Conservation (phyloP, 2,329 filamentous ascomycete species). For the Helicocarpus griseus region DNA sequence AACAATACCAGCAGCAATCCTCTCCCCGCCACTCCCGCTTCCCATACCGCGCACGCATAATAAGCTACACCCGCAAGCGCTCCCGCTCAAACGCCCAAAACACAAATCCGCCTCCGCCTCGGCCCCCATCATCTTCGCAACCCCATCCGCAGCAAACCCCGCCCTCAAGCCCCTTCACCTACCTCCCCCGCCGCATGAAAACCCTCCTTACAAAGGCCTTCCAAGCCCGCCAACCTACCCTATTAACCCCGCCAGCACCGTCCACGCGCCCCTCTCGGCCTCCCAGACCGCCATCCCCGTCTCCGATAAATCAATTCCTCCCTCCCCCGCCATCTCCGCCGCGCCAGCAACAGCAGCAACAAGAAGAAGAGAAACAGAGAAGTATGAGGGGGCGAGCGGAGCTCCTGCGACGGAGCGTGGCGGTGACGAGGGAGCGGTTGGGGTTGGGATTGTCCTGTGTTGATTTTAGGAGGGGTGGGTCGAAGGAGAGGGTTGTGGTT, state of each 20-base stretch:
- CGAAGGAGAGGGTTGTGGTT: neutral
- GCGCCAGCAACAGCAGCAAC: conserved; percentile 16
- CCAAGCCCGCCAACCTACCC: neutral
- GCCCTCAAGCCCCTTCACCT: neutral
- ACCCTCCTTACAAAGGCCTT: neutral
- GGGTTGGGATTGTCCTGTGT: neutral
- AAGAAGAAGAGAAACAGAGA: neutral
- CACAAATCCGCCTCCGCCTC: too few relatives aligned
- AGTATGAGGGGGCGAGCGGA: neutral
- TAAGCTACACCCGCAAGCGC: too few relatives aligned
- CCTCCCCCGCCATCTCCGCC: neutral
- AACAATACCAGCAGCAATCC: neutral
- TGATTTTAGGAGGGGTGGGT: neutral
- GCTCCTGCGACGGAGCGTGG: neutral
- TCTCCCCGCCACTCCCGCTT: too few relatives aligned
- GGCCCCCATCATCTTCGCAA: neutral
- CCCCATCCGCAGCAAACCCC: neutral
- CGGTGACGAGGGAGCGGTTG: neutral
- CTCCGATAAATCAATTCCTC: neutral
- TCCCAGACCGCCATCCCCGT: conserved; percentile 1
- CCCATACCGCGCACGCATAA: too few relatives aligned
- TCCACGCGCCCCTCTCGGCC: too few relatives aligned
- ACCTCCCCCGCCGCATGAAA: neutral
- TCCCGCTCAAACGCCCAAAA: too few relatives aligned
- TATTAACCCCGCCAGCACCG: too few relatives aligned